phyloP scores from a whole-genome alignment of 352 stramenopile species.

The Globisporangium lucens region DNA sequence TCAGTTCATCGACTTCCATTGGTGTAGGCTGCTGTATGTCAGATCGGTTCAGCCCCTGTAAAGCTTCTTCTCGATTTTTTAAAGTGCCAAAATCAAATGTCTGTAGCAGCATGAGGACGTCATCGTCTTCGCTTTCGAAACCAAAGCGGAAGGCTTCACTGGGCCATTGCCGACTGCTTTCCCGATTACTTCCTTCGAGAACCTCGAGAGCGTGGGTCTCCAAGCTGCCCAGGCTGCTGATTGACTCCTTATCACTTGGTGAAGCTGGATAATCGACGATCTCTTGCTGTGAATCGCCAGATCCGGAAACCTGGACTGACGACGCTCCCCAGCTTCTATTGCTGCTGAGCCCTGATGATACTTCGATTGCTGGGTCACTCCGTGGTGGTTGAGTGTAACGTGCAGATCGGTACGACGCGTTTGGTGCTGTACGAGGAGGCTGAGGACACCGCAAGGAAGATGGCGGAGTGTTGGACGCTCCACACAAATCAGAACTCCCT shows the following conservation, averaged over 20 bases:
- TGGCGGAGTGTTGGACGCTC: neutral
- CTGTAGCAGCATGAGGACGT: slow-evolving; percentile 11
- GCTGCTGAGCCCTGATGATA: neutral
- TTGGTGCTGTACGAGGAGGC: neutral
- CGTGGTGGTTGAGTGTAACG: neutral
- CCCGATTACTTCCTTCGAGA: neutral
- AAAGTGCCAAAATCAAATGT: slow-evolving; percentile 1
- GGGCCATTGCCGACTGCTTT: slow-evolving; percentile 4
- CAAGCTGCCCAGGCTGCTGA: slow-evolving; percentile 26
- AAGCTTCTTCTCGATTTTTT: neutral
- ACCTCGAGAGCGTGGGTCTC: slow-evolving; percentile 28
- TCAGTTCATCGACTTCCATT: neutral
- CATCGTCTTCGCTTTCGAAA: neutral
- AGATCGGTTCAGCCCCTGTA: neutral
- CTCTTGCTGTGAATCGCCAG: neutral
- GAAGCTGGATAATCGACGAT: neutral
- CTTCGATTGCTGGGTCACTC: neutral
- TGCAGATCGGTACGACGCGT: slow-evolving; percentile 10
- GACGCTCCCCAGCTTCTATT: neutral
- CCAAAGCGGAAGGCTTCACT: neutral
- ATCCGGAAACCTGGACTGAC: neutral
- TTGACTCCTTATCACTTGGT: neutral
- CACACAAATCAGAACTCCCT: neutral
- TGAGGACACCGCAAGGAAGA: slow-evolving; percentile 19
- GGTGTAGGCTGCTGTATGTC: neutral